These are phyloP conservation scores for Pichia sp. DNA, from an alignment of 1,139 yeast genomes.

Conservation along the genomic window DNA sequence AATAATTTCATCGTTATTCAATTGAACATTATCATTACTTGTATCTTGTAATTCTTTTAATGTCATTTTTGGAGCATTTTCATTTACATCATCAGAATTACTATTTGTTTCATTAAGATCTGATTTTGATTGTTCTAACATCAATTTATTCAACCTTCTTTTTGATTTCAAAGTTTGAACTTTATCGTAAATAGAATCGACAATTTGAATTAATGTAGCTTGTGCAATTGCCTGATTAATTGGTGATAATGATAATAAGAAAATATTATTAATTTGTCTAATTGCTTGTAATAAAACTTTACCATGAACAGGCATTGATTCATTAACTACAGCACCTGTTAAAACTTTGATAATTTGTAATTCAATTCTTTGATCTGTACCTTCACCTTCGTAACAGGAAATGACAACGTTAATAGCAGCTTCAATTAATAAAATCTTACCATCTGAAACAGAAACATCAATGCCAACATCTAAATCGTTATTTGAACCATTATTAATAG, in stretches of 20 bases:
- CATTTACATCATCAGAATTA: neutral
- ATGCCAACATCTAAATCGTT: constrained; percentile 38
- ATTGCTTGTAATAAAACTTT: constrained; percentile 83
- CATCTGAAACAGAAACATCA: constrained; percentile 27
- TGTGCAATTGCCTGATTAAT: constrained; percentile 92
- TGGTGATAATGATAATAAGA: constrained; percentile 73
- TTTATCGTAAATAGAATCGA: constrained; percentile 76
- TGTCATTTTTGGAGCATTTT: constrained; percentile 34
- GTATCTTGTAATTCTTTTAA: constrained; percentile 33
- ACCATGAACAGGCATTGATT: constrained; percentile 83
- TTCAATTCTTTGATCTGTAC: constrained; percentile 83
- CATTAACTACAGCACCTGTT: constrained; percentile 77
- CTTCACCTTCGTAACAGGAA: constrained; percentile 84
- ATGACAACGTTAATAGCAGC: constrained; percentile 82
- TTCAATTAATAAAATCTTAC: constrained; percentile 60
- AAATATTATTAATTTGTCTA: constrained; percentile 87
- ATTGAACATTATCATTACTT: constrained; percentile 56
- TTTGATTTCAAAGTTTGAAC: constrained; percentile 34
- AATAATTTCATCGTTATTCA: constrained; percentile 41
- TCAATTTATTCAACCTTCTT: neutral
- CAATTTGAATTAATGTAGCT: constrained; percentile 88
- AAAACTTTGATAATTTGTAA: constrained; percentile 88
- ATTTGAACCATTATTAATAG: constrained; percentile 20
- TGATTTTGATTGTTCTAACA: neutral
- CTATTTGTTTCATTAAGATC: constrained; percentile 1